These are phyloP conservation scores for Cicer chorassanicum DNA, from an alignment of 306 rosid genomes.

Conservation along the genomic window DNA sequence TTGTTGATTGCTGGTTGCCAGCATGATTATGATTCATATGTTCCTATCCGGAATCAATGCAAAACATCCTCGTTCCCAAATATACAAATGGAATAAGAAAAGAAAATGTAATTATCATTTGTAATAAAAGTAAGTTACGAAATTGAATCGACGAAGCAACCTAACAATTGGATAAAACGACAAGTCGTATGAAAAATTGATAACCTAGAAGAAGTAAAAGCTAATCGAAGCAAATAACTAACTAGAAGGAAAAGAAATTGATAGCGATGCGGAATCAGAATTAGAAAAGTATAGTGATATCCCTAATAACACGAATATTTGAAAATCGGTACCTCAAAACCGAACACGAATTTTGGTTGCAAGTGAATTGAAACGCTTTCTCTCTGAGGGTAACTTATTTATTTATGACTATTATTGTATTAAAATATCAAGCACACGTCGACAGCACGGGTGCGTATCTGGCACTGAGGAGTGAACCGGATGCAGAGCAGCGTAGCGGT, in stretches of 20 bases:
- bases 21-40: no score
- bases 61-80: no score
- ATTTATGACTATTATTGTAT: neutral
- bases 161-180: conserved; percentile 7
- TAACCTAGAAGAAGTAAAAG: neutral
- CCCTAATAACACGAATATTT: neutral
- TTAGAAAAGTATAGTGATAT: neutral
- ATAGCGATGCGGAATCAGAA: neutral
- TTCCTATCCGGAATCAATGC: no score
- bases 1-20: neutral
- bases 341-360: neutral
- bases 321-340: conserved; percentile 30
- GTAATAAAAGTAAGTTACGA: neutral
- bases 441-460: conserved; percentile 28
- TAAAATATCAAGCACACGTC: neutral
- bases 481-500: conserved; percentile 21
- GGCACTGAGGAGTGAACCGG: neutral
- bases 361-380: neutral
- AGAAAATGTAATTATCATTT: no score
- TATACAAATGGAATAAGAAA: no score
- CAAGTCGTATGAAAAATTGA: neutral
- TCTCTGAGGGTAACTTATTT: neutral
- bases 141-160: conserved; percentile 11
- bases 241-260: neutral
- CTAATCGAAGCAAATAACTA: neutral